phyloP scores from a whole-genome alignment of 202 grass and related monocot species.

The Panicum hallii region DNA sequence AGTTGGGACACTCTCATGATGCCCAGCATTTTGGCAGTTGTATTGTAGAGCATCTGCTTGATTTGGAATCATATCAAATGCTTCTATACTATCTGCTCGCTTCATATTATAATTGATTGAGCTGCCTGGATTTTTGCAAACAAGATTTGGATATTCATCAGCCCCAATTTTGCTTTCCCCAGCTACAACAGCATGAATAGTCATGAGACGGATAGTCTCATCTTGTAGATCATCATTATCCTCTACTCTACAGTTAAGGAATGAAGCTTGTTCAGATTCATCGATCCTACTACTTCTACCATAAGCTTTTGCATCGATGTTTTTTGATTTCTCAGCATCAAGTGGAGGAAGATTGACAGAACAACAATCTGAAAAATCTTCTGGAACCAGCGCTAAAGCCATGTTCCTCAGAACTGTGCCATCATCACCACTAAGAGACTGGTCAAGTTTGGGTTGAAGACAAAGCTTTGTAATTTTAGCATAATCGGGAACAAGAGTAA shows the following conservation, averaged over 20 bases:
- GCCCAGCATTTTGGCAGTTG: slow-evolving; percentile 25
- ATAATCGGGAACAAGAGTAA: slow-evolving; percentile 13
- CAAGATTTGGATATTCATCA: slow-evolving; percentile 42
- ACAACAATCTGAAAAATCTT: slow-evolving; percentile 28
- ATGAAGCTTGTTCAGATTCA: slow-evolving; percentile 45
- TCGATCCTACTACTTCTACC: slow-evolving; percentile 20
- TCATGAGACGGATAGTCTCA: slow-evolving; percentile 12
- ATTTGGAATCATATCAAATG: slow-evolving; percentile 16
- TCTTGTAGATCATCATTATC: slow-evolving; percentile 50
- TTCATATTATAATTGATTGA: slow-evolving; percentile 12
- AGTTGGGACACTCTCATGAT: slow-evolving; percentile 26
- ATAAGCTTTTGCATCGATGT: slow-evolving; percentile 17
- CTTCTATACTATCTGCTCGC: slow-evolving; percentile 13
- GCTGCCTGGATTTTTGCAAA: slow-evolving; percentile 7
- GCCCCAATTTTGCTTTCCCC: slow-evolving; percentile 1
- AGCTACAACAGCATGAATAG: slow-evolving; percentile 25
- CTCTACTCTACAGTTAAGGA: slow-evolving; percentile 38
- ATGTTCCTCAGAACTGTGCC: slow-evolving; percentile 20
- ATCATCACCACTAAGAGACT: slow-evolving; percentile 27
- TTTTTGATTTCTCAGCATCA: slow-evolving; percentile 29
- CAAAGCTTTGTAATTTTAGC: slow-evolving; percentile 10
- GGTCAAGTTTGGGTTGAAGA: slow-evolving; percentile 18
- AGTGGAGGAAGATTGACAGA: slow-evolving; percentile 27
- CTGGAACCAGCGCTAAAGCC: slow-evolving; percentile 19
- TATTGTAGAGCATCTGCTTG: slow-evolving; percentile 35